Evolutionary conservation across 2,329 filamentous ascomycete species (phyloP).

Genomic region (Epichloe brachyelytri): DNA sequence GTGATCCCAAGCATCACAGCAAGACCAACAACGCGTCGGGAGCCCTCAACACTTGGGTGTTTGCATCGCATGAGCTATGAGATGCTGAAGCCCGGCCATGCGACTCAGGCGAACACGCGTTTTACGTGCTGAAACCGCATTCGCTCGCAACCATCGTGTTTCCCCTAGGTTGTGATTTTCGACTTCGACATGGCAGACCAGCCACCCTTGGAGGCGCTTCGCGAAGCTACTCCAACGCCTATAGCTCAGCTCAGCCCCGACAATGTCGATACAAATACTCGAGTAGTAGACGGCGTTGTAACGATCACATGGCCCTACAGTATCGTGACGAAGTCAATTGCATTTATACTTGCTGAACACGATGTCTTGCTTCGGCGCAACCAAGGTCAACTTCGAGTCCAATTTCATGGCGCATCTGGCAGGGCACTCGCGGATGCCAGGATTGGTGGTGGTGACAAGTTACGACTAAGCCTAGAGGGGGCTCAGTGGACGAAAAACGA

Average conservation of each 20-base stretch:
- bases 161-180: neutral
- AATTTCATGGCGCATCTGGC: constrained; percentile 59
- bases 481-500: constrained; percentile 49
- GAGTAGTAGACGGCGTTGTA: constrained; percentile 54
- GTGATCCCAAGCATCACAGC: neutral
- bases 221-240: constrained; percentile 27
- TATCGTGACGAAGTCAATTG: constrained; percentile 57
- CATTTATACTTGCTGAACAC: constrained; percentile 71
- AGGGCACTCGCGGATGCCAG: constrained; percentile 52
- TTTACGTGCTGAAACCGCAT: neutral
- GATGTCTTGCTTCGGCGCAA: constrained; percentile 68
- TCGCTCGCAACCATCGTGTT: neutral
- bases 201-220: constrained; percentile 13
- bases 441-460: constrained; percentile 66
- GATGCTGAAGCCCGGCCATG: neutral
- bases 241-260: constrained; percentile 44
- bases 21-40: neutral
- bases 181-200: constrained; percentile 13
- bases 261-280: constrained; percentile 25
- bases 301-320: constrained; percentile 90
- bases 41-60: neutral
- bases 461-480: constrained; percentile 57
- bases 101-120: neutral
- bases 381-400: constrained; percentile 69
- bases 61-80: neutral